Evolutionary conservation across 2,329 filamentous ascomycete species (phyloP), one percentile per base, ranked within the genome.

Genomic region (Graphilbum ipis-grandicollis): DNA sequence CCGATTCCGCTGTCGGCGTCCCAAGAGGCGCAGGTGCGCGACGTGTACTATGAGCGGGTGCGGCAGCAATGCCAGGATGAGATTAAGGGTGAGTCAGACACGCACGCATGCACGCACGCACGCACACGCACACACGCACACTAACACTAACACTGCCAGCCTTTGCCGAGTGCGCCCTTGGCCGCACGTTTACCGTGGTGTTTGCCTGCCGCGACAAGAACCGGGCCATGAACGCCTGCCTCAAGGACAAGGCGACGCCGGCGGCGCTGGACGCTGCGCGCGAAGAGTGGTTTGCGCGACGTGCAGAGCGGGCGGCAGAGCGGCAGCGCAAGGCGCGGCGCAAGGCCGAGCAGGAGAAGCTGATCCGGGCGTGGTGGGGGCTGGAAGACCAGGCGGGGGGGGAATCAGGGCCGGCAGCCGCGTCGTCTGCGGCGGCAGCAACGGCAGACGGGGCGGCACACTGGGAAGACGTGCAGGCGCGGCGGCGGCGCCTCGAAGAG

Each of bases 141-240:
- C 23, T 13, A 25, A 25, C 2, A 19, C 36, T 36, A 25, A 41
- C 41, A 3, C 3, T 2, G 32, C 36, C 47, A 94, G 88, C 80
- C 43, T 98, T 98, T 55, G 90, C 90, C 40, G 75, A 79, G 46
- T 98, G 90, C 66, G 86, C 86, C 37, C 68, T 78, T 35, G 77
- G 79, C 52, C 80, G 83, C 45, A 96, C 86, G 6, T 72, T 96
- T 48, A 85, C 78, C 39, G 80, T 90, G 40, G 79, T 85, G 12
- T 94, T 90, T 65, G 71, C 75, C 37, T 98, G 90, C 63, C 78
- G 84, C 37, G 59, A 68, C 34, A 69, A 86, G 51, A 79, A 85
- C 50, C 75, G 78, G 43, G 66, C 68, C 26, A 98, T 98, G 90
- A 98, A 98, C 60, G 67, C 64, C 43, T 98, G 90, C 63, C 94